Evolutionary conservation across 2,329 filamentous ascomycete genomes (phyloP).

Genomic region (Sphaerulina populicola): DNA sequence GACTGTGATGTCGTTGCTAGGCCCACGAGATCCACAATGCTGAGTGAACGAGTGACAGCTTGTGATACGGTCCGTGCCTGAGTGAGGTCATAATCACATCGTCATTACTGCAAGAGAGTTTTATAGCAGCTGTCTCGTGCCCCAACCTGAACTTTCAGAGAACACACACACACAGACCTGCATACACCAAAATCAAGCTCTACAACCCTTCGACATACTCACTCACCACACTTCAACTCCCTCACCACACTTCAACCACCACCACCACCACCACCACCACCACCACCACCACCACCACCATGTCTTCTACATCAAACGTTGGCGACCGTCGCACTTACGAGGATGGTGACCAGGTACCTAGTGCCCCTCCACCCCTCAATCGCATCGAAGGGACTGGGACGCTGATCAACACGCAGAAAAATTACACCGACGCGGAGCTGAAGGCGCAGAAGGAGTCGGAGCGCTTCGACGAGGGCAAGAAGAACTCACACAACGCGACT

Average conservation of each 20-base stretch:
- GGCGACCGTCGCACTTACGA: slow-evolving; percentile 61
- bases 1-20: too few species aligned
- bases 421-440: slow-evolving; percentile 38
- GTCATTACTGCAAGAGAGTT: too few species aligned
- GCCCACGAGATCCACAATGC: too few species aligned
- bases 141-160: too few species aligned
- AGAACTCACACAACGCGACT: slow-evolving; percentile 57
- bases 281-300: slow-evolving; percentile 26
- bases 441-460: slow-evolving; percentile 42
- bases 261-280: slow-evolving; percentile 15
- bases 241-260: slow-evolving; percentile 2
- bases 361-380: slow-evolving; percentile 4
- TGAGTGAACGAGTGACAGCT: too few species aligned
- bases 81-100: too few species aligned
- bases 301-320: slow-evolving; percentile 55
- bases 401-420: slow-evolving; percentile 40
- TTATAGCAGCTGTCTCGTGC: too few species aligned
- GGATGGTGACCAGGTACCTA: slow-evolving; percentile 57
- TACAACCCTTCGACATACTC: too few species aligned
- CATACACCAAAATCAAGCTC: too few species aligned
- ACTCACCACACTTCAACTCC: background rate
- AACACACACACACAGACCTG: too few species aligned
- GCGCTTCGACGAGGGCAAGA: slow-evolving; percentile 64
- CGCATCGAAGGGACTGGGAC: background rate
- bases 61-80: too few species aligned